These are phyloP conservation scores for Cyclotella distinguenda DNA, from an alignment of 108 stramenopile species.

Conservation along the genomic window DNA sequence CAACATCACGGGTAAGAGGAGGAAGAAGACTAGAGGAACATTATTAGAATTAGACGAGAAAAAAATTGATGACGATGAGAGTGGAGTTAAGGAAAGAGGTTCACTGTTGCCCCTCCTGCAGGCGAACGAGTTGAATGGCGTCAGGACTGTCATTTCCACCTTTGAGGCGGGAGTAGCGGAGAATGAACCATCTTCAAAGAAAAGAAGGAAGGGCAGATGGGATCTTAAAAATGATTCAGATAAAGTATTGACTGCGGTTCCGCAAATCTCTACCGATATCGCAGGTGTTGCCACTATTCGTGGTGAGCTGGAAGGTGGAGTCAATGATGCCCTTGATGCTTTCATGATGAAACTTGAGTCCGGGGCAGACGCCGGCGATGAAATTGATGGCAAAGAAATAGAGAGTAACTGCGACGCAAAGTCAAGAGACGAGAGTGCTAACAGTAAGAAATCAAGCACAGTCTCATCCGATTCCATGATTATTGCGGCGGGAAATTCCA, in stretches of 20 bases:
- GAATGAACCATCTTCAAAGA: constrained; percentile 43
- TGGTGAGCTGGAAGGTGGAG: constrained; percentile 23
- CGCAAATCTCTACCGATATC: neutral
- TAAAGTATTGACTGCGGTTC: neutral
- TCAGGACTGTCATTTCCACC: no score
- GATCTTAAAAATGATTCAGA: constrained; percentile 40
- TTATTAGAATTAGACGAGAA: neutral
- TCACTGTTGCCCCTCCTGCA: constrained; percentile 9
- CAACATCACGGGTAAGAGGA: constrained; percentile 32
- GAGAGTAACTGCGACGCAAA: constrained; percentile 11
- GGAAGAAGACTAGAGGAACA: constrained; percentile 6
- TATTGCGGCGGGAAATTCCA: constrained; percentile 13
- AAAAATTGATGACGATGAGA: neutral
- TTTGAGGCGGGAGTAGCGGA: neutral
- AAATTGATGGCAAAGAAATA: constrained; percentile 20
- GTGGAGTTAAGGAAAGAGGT: constrained; percentile 1
- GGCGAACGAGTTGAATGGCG: constrained; percentile 27
- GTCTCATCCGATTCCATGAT: constrained; percentile 41
- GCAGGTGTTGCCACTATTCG: neutral
- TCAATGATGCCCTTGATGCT: constrained; percentile 73
- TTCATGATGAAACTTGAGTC: constrained; percentile 86
- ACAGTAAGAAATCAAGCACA: constrained; percentile 19
- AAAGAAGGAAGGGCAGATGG: constrained; percentile 58
- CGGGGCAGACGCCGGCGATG: constrained; percentile 61
- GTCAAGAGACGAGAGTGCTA: constrained; percentile 45